Conservation (phyloP, 75 land plant species). For the Pinus taeda region DNA sequence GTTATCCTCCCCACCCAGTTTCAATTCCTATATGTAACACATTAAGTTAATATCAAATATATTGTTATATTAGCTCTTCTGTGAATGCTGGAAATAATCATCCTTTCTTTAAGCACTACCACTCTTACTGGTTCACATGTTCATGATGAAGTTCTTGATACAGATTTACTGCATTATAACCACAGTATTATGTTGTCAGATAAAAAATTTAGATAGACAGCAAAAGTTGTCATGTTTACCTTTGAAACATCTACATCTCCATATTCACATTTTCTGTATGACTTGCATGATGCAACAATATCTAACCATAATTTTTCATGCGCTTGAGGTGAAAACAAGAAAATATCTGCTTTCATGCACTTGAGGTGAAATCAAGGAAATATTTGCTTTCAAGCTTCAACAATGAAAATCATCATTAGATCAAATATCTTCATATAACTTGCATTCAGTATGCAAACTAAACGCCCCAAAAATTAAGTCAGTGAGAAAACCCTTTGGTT, state of each 20-base stretch:
- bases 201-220: not conserved
- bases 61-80: no score
- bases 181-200: not conserved
- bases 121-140: no score
- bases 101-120: no score
- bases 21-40: no score
- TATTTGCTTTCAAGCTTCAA: not conserved
- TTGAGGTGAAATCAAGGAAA: not conserved
- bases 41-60: no score
- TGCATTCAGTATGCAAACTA: not conserved
- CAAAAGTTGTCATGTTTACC: not conserved
- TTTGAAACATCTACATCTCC: not conserved
- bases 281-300: not conserved
- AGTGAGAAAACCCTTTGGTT: not conserved
- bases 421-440: not conserved
- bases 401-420: not conserved
- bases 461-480: not conserved
- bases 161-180: no score
- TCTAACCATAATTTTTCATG: not conserved
- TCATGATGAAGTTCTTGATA: not conserved
- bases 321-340: not conserved
- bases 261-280: not conserved
- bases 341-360: not conserved
- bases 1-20: no score
- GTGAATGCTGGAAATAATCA: no score